These are phyloP conservation scores for Escovopsis sp. DNA, from an alignment of 2,329 filamentous ascomycete species.

Conservation along the genomic window DNA sequence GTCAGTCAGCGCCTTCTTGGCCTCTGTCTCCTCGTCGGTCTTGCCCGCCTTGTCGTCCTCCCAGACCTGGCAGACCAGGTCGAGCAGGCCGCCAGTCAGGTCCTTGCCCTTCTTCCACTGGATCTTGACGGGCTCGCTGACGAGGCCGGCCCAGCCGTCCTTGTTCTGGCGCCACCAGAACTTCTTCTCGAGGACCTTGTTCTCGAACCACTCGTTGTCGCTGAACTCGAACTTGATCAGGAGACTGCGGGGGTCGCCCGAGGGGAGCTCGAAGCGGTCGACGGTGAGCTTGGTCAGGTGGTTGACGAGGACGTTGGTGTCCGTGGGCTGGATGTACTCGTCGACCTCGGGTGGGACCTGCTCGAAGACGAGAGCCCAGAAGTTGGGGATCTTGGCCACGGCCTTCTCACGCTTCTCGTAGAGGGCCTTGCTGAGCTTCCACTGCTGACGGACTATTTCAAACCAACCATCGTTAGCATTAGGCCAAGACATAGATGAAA, in stretches of 20 bases:
- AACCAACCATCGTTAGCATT: neutral
- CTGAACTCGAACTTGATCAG: constrained; percentile 64
- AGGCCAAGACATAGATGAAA: neutral
- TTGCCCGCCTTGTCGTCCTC: constrained; percentile 39
- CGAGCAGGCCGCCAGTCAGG: constrained; percentile 65
- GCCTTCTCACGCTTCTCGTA: constrained; percentile 63
- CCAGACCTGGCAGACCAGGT: constrained; percentile 55
- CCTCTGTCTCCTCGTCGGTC: constrained; percentile 26
- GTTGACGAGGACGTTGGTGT: constrained; percentile 57
- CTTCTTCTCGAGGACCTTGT: constrained; percentile 72
- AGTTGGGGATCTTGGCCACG: constrained; percentile 62
- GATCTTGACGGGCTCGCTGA: constrained; percentile 80
- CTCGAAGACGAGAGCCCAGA: constrained; percentile 92
- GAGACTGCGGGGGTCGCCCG: constrained; percentile 69
- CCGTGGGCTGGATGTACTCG: constrained; percentile 70
- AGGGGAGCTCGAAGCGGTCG: constrained; percentile 63
- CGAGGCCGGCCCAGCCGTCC: constrained; percentile 59
- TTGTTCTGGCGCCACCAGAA: constrained; percentile 68
- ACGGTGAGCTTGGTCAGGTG: constrained; percentile 57
- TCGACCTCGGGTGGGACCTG: constrained; percentile 76
- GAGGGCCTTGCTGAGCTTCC: constrained; percentile 51
- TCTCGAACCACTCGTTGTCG: constrained; percentile 69
- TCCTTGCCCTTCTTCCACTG: constrained; percentile 73
- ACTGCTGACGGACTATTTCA: constrained; percentile 54
- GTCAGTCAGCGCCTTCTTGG: constrained; percentile 35